These are phyloP conservation scores for Marchantia polymorpha DNA, from an alignment of 225 moss, liverwort and hornwort species.

Conservation along the genomic window DNA sequence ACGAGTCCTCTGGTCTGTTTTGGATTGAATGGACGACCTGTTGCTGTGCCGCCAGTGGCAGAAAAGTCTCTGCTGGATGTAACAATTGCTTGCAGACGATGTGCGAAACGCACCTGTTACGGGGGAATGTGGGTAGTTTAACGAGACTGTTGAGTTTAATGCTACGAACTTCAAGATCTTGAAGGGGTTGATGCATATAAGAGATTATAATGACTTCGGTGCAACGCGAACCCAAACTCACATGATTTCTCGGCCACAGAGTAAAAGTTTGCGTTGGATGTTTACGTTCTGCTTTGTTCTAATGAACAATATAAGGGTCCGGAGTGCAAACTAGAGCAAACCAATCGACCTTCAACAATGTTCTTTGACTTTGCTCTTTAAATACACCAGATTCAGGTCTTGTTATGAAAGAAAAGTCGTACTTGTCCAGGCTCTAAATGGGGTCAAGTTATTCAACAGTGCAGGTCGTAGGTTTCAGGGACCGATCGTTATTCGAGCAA, in stretches of 20 bases:
- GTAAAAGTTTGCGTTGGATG: constrained; percentile 31
- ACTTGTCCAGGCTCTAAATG: neutral
- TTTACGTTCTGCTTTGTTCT: constrained; percentile 37
- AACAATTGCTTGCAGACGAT: constrained; percentile 29
- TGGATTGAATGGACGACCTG: constrained; percentile 45
- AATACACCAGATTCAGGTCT: neutral
- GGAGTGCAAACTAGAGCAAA: constrained; percentile 31
- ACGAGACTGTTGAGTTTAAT: constrained; percentile 32
- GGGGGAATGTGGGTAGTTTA: constrained; percentile 50
- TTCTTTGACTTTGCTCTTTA: neutral
- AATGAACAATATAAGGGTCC: constrained; percentile 32
- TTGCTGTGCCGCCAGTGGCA: constrained; percentile 30
- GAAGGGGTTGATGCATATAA: constrained; percentile 37
- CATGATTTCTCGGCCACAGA: constrained; percentile 38
- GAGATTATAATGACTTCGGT: constrained; percentile 38
- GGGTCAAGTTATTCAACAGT: neutral
- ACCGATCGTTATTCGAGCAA: constrained; percentile 24
- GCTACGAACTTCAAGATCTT: constrained; percentile 40
- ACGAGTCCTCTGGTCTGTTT: constrained; percentile 40
- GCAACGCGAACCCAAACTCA: constrained; percentile 44
- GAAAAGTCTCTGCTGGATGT: constrained; percentile 38
- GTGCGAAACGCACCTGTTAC: constrained; percentile 29
- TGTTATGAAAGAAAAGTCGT: neutral
- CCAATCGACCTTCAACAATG: constrained; percentile 7
- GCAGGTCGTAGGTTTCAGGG: neutral